Conservation (phyloP, 75 land plant species). For the Selaginella moellendorffii region DNA sequence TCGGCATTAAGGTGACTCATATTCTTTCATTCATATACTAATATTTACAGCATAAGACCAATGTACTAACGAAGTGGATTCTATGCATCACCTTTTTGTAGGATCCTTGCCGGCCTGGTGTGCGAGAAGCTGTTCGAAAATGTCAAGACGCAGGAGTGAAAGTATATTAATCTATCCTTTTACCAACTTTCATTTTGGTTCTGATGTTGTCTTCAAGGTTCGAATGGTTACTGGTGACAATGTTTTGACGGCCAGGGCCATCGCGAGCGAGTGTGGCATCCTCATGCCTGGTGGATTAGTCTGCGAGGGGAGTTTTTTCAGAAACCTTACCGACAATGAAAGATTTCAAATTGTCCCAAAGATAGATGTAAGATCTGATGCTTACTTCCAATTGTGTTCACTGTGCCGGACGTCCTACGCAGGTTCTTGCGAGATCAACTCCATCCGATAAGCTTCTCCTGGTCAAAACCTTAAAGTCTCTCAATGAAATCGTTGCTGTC, state of each 20-base stretch:
- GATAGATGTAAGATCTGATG: slow-evolving; percentile 10
- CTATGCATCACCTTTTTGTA: no score
- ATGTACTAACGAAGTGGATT: no score
- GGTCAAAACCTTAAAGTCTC: slow-evolving; percentile 59
- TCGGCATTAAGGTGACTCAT: slow-evolving; percentile 14
- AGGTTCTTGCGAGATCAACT: slow-evolving; percentile 95
- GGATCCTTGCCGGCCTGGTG: slow-evolving; percentile 91
- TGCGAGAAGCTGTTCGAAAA: slow-evolving; percentile 57
- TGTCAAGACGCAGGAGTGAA: slow-evolving; percentile 76
- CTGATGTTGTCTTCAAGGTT: slow-evolving; percentile 55
- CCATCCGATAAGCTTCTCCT: slow-evolving; percentile 79
- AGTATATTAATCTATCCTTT: no score
- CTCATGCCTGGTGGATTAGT: slow-evolving; percentile 16
- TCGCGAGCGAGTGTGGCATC: slow-evolving; percentile 87
- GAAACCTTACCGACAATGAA: slow-evolving; percentile 35
- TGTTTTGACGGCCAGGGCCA: slow-evolving; percentile 82
- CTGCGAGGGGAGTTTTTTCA: slow-evolving; percentile 58
- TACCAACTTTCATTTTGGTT: no score
- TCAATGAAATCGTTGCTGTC: slow-evolving; percentile 82
- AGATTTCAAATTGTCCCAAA: slow-evolving; percentile 15
- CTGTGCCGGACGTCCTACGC: no score
- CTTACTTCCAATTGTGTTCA: no score
- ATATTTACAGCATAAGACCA: no score
- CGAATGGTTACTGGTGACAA: slow-evolving; percentile 98
- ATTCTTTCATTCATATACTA: no score